Evolutionary conservation across 2,329 filamentous ascomycete species (phyloP).

Genomic region (Coniochaeta sp.): DNA sequence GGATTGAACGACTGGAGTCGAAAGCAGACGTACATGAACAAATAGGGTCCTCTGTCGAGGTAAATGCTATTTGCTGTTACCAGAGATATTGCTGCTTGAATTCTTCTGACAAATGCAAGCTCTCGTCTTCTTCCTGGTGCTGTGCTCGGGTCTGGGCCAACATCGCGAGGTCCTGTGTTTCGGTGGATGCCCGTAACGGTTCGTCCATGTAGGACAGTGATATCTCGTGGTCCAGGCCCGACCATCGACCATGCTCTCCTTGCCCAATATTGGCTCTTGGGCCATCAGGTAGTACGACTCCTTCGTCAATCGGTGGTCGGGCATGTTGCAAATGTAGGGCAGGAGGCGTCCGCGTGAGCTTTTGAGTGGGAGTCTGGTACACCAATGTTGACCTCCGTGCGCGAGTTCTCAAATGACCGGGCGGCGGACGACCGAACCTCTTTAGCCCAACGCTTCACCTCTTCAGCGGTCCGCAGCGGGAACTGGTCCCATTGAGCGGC

Average conservation of each 20-base stretch:
- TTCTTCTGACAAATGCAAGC: background rate
- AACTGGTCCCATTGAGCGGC: background rate
- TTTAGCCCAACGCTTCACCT: background rate
- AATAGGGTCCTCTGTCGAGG: no score
- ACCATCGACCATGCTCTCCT: background rate
- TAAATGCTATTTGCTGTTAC: no score
- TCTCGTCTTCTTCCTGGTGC: background rate
- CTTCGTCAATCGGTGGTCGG: background rate
- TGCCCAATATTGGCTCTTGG: no score
- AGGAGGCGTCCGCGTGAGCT: background rate
- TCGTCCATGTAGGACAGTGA: background rate
- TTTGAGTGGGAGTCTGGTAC: background rate
- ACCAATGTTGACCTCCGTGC: background rate
- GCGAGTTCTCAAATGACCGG: background rate
- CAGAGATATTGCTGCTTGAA: slow-evolving; percentile 2
- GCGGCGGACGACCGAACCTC: background rate
- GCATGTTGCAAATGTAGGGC: background rate
- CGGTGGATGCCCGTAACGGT: background rate
- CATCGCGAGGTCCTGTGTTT: background rate
- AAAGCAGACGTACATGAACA: no score
- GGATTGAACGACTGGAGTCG: no score
- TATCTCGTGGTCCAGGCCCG: background rate
- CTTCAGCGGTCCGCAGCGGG: background rate
- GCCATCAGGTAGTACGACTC: background rate
- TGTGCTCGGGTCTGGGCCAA: background rate